Evolutionary conservation across 73 alveolate genomes (phyloP).

Genomic region (Tetrahymena elliotti): DNA sequence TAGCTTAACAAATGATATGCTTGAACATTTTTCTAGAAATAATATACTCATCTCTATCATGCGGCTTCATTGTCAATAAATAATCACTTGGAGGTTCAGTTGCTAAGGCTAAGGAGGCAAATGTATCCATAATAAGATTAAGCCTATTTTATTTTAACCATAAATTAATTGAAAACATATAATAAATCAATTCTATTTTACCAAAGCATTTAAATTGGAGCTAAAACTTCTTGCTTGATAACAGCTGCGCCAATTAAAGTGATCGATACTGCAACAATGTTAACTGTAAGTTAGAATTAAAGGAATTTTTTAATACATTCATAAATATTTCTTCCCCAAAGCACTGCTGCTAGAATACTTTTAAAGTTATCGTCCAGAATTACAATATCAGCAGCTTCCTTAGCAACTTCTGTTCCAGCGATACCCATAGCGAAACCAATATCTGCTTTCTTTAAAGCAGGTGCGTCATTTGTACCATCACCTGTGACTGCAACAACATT

Average conservation of each 20-base stretch:
- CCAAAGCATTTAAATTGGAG: conserved; percentile 79
- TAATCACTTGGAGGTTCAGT: conserved; percentile 90
- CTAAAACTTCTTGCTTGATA: conserved; percentile 78
- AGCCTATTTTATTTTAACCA: conserved; percentile 51
- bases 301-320: conserved; percentile 81
- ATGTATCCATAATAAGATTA: conserved; percentile 90
- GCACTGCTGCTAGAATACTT: conserved; percentile 84
- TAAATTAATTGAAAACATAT: neutral
- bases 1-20: conserved; percentile 71
- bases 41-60: conserved; percentile 79
- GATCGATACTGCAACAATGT: conserved; percentile 83
- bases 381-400: conserved; percentile 96
- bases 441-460: conserved; percentile 84
- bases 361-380: conserved; percentile 93
- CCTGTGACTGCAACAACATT: conserved; percentile 93
- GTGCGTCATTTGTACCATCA: conserved; percentile 93
- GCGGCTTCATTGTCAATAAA: conserved; percentile 70
- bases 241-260: conserved; percentile 84
- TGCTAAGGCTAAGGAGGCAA: conserved; percentile 92
- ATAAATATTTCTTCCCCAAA: conserved; percentile 95
- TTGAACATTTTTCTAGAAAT: conserved; percentile 87
- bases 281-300: conserved; percentile 85
- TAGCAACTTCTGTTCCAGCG: conserved; percentile 97
- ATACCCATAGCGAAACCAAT: conserved; percentile 90
- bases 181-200: neutral